Percentiles rank a stretch among this genome's conserved stretches.
Conservation (phyloP, 176 grass and related monocot genomes). For the Ananas comosus region DNA sequence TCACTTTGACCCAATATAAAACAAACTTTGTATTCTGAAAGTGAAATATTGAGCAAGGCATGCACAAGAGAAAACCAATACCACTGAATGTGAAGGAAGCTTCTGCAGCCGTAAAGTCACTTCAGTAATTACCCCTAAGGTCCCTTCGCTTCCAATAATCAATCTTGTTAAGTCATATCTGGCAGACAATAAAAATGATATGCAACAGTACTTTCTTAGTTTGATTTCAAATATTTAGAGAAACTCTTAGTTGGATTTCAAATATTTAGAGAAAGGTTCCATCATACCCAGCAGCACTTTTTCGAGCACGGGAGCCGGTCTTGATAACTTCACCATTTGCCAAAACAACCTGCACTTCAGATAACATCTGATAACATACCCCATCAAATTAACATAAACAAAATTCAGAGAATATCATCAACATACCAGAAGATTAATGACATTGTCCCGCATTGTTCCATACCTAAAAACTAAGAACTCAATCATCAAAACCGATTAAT, state of each 20-base stretch:
- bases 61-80: slow-evolving; percentile 24
- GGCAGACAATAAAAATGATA: slow-evolving; percentile 15
- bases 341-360: slow-evolving; percentile 62
- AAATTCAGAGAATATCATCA: slow-evolving; percentile 13
- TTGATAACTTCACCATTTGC: slow-evolving; percentile 86
- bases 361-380: slow-evolving; percentile 2
- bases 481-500: slow-evolving; percentile 49
- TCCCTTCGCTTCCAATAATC: slow-evolving; percentile 97
- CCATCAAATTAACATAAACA: slow-evolving; percentile 10
- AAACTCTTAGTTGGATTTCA: not conserved
- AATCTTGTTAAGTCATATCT: slow-evolving; percentile 93
- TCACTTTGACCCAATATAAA: too few relatives aligned
- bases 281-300: slow-evolving; percentile 92
- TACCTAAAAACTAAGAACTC: slow-evolving; percentile 86
- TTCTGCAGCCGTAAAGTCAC: slow-evolving; percentile 90
- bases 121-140: slow-evolving; percentile 91
- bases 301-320: slow-evolving; percentile 77
- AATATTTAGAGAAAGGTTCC: not conserved
- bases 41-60: too few relatives aligned
- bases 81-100: slow-evolving; percentile 84
- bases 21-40: too few relatives aligned
- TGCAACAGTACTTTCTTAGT: not conserved
- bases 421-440: slow-evolving; percentile 72
- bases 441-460: slow-evolving; percentile 99
- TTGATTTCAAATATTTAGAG: not conserved